Evolutionary conservation across 352 stramenopile genomes (phyloP), one percentile per base, ranked within the genome.

Genomic region (Pythium periplocum): DNA sequence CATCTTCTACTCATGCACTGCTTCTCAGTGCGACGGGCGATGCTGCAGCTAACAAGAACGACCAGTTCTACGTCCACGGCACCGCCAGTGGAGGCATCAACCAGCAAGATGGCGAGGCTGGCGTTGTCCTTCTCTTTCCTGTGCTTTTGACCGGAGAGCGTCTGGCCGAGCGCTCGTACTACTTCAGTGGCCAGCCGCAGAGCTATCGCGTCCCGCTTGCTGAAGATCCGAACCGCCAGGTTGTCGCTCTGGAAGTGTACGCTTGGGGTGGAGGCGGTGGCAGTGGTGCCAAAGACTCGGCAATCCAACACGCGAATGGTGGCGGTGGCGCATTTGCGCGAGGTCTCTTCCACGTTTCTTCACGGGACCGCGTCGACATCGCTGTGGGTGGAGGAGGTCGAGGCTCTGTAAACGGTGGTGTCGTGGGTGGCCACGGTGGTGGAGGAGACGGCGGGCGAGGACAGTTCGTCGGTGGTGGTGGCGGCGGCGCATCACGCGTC

Each of bases 251-350:
- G 3, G 79, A 87, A 34, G 57, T 84, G n/a, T 89, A 88, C 37
- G 68, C 76, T 8, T 95, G 85, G 83, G 84, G 84, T 0, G 84
- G 57, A n/a, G 84, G 84, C 7, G 83, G 84, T 6, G 84, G 80
- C 35, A 78, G 78, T 26, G 75, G 74, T 12, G 62, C 48, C 9
- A 75, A 75, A 44, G 11, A 48, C 37, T 51, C 43, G 31, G 17
- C 17, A 26, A 26, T 26, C 17, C 17, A 26, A 26, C 68, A 74
- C 4, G 77, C 63, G 4, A 75, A 69, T 10, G 84, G 82, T n/a
- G 83, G 84, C 2, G 84, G 83, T 1, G 84, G 84, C 5, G 81
- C 82, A 10, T 95, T 92, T 59, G 64, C 67, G 0, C 76, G 83
- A n/a, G 78, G 59, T 6, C 39, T 83, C 11, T 62, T 93, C 35